phyloP scores from a whole-genome alignment of 257 asterid species.

The Solanum commersonii region DNA sequence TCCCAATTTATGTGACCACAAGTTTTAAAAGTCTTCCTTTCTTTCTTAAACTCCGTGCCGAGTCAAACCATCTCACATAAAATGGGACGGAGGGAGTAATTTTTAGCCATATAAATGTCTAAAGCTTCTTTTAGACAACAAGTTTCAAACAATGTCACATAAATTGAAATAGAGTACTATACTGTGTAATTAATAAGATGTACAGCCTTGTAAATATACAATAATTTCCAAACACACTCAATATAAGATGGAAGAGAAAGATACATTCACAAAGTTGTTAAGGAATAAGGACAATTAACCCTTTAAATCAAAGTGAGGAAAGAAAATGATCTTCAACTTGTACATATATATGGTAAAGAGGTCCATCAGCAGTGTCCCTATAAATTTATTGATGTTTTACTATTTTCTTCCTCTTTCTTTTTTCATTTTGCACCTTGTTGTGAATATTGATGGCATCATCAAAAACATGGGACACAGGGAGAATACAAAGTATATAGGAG shows the following conservation, averaged over 20 bases:
- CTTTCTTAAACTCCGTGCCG: too few relatives aligned
- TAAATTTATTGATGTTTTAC: neutral
- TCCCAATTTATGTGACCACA: too few relatives aligned
- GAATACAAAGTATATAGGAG: neutral
- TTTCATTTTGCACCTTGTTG: neutral
- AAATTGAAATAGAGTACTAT: neutral
- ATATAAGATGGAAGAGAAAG: neutral
- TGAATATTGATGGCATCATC: neutral
- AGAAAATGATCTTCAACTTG: neutral
- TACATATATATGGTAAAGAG: neutral
- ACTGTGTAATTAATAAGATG: neutral
- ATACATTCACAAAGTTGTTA: neutral
- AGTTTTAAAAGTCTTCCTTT: too few relatives aligned
- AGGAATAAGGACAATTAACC: neutral
- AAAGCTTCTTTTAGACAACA: neutral
- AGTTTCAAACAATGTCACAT: neutral
- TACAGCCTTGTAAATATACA: neutral
- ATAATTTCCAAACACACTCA: neutral
- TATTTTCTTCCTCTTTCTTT: neutral
- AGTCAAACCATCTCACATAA: too few relatives aligned
- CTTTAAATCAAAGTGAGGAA: neutral
- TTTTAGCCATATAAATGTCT: neutral
- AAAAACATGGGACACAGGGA: neutral
- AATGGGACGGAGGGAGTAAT: too few relatives aligned
- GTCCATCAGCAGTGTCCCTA: neutral